These are phyloP conservation scores for Trichoderma sp. DNA, from an alignment of 2,329 filamentous ascomycete genomes.

Conservation along the genomic window DNA sequence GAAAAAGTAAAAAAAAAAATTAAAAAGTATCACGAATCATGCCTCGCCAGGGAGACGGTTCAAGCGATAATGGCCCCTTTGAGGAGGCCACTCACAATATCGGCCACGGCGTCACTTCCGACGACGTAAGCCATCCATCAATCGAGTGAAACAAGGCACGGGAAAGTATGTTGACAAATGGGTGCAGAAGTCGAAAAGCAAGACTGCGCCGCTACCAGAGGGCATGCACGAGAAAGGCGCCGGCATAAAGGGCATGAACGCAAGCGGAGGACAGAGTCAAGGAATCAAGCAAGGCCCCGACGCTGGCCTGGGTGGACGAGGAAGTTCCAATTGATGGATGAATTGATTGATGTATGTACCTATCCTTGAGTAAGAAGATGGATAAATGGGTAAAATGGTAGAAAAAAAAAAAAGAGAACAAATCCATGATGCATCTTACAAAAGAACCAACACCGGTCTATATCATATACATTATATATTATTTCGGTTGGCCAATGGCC, in stretches of 20 bases:
- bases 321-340: conserved; percentile 20
- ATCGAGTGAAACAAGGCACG: not conserved
- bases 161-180: not conserved
- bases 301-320: conserved; percentile 40
- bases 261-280: conserved; percentile 43
- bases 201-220: conserved; percentile 48
- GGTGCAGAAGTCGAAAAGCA: conserved; percentile 37
- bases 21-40: conserved; percentile 31
- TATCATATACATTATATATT: not conserved
- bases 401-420: not conserved
- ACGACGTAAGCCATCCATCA: conserved; percentile 32
- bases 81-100: conserved; percentile 39
- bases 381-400: too few species aligned
- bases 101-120: conserved; percentile 42
- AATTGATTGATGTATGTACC: not conserved
- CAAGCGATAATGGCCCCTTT: conserved; percentile 45
- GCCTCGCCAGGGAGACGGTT: conserved; percentile 50
- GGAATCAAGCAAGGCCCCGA: conserved; percentile 40
- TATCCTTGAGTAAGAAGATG: not conserved
- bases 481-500: not conserved
- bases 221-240: conserved; percentile 41
- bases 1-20: not conserved
- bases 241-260: conserved; percentile 38
- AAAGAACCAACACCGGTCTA: not conserved
- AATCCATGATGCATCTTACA: not conserved